Evolutionary conservation across 768 basidiomycete genomes (phyloP).

Genomic region (Leccinum imitatum): DNA sequence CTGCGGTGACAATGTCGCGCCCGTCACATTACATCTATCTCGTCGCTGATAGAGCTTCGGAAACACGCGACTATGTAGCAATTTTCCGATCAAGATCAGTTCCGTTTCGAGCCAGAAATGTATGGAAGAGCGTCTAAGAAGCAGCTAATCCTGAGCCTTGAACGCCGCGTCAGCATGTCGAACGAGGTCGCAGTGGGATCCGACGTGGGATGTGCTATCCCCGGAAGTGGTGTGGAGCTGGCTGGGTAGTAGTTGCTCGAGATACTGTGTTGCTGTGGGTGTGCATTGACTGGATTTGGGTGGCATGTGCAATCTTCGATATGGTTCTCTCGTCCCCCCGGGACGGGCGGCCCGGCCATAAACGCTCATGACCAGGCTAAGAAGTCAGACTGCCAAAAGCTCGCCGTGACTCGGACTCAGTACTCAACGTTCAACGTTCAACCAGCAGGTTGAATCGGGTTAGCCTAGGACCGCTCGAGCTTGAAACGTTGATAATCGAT

Average conservation of each 20-base stretch:
- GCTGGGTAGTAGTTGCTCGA: background rate
- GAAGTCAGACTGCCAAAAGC: background rate
- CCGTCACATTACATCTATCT: background rate
- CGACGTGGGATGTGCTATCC: background rate
- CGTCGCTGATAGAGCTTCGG: slow-evolving; percentile 2
- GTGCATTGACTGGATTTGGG: background rate
- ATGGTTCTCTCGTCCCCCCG: slow-evolving; percentile 7
- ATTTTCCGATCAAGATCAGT: slow-evolving; percentile 3
- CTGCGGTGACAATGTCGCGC: background rate
- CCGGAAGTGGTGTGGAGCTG: background rate
- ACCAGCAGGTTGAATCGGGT: background rate
- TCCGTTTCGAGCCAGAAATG: slow-evolving; percentile 1
- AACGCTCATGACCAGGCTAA: slow-evolving; percentile 1
- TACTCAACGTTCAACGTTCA: background rate
- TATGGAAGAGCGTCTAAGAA: background rate
- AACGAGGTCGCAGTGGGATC: background rate
- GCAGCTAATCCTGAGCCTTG: background rate
- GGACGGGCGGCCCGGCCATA: slow-evolving; percentile 8
- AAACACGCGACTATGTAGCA: background rate
- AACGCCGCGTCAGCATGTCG: background rate
- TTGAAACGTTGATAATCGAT: slow-evolving; percentile 1
- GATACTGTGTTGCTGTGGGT: background rate
- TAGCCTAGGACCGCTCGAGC: background rate
- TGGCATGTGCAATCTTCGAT: background rate
- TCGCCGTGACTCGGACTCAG: background rate